A percentile compares a stretch with the other conserved stretches of the same genome.
phyloP scores from a whole-genome alignment of 371 early-diverging fungal species.

The Mucor velutinosus region DNA sequence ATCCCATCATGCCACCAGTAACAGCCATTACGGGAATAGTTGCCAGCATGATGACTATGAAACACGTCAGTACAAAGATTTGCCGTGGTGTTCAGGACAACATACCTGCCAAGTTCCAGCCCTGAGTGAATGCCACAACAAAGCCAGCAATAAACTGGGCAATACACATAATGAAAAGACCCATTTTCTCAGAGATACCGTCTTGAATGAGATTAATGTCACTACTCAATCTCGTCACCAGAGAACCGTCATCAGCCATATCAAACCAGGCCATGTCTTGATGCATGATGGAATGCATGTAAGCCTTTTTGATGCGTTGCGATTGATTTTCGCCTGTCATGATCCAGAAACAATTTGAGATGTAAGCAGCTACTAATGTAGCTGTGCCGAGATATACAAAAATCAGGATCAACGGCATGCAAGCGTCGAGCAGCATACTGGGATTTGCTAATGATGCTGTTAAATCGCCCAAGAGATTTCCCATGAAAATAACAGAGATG shows the following conservation, averaged over 20 bases:
- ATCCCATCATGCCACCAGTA: constrained; percentile 61
- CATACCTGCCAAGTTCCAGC: neutral
- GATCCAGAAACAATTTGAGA: constrained; percentile 39
- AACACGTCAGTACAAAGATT: constrained; percentile 47
- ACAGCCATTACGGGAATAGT: constrained; percentile 59
- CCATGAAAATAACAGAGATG: constrained; percentile 37
- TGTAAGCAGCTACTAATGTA: constrained; percentile 28
- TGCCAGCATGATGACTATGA: constrained; percentile 72
- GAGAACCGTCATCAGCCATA: constrained; percentile 56
- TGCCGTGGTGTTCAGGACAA: neutral
- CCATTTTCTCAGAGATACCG: constrained; percentile 85
- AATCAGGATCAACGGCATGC: constrained; percentile 26
- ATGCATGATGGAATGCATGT: constrained; percentile 71
- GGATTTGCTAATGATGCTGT: neutral
- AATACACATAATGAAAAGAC: constrained; percentile 63
- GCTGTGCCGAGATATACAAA: constrained; percentile 41
- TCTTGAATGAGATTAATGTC: constrained; percentile 80
- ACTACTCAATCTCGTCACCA: constrained; percentile 69
- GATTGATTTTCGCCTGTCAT: constrained; percentile 33
- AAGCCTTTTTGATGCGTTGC: constrained; percentile 42
- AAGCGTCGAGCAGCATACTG: constrained; percentile 8
- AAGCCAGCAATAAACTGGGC: constrained; percentile 28
- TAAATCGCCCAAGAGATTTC: constrained; percentile 26
- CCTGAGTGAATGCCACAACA: constrained; percentile 63
- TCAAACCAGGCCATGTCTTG: constrained; percentile 93